Percentiles rank a stretch among this genome's conserved stretches.
Conservation (phyloP, 495 filamentous ascomycete species). For the Aspergillus steynii region DNA sequence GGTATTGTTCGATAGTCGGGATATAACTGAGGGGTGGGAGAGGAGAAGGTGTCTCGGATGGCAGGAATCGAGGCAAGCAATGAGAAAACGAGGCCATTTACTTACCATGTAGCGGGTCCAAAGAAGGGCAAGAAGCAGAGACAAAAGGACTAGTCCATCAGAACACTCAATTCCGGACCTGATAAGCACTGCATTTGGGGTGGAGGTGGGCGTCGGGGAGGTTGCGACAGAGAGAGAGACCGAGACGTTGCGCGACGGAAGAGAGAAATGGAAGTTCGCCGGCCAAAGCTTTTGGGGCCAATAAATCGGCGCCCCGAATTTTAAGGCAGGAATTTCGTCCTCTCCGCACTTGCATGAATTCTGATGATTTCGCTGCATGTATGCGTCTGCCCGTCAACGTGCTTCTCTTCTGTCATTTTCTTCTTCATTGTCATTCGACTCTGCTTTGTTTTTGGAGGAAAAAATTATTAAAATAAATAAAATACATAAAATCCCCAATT, state of each 20-base stretch:
- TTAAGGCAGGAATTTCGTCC: neutral
- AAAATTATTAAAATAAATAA: no score
- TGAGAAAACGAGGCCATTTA: constrained; percentile 22
- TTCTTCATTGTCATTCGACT: no score
- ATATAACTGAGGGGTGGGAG: constrained; percentile 1
- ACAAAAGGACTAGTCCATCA: constrained; percentile 30
- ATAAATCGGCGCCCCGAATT: neutral
- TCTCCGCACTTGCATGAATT: neutral
- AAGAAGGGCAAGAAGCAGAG: constrained; percentile 34
- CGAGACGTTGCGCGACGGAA: neutral
- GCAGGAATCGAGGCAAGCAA: constrained; percentile 20
- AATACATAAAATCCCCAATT: no score
- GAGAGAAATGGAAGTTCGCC: neutral
- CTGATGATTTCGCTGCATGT: no score
- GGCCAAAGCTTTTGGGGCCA: neutral
- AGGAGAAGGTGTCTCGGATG: constrained; percentile 12
- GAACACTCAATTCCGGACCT: constrained; percentile 24
- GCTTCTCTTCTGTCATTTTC: neutral
- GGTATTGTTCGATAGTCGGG: neutral
- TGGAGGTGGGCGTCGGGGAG: constrained; percentile 7
- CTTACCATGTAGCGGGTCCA: constrained; percentile 30
- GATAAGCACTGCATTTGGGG: constrained; percentile 23
- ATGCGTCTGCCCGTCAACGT: no score
- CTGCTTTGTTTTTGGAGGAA: no score
- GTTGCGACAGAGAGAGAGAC: constrained; percentile 16